Evolutionary conservation across 2,329 filamentous ascomycete species (phyloP).

Genomic region (Scopulariopsis brevicaulis): DNA sequence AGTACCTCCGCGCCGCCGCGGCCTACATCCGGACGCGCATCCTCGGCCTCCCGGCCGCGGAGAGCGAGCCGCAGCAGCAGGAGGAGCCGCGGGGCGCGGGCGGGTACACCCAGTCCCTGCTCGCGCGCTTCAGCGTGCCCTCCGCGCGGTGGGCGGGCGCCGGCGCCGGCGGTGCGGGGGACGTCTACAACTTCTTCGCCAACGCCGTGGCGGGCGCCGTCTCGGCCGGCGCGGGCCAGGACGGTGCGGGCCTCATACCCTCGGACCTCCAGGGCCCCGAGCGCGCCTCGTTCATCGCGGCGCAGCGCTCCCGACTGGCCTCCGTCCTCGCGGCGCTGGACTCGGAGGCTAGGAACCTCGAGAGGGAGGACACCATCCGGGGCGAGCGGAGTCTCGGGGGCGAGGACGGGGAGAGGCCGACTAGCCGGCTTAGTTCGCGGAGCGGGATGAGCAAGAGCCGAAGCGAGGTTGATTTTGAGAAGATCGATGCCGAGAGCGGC

Average conservation of each 20-base stretch:
- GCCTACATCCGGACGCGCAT: conserved; percentile 65
- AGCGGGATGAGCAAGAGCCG: conserved; percentile 65
- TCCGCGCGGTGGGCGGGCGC: conserved; percentile 43
- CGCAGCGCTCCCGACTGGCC: conserved; percentile 67
- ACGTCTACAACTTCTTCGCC: conserved; percentile 70
- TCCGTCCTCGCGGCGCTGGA: conserved; percentile 69
- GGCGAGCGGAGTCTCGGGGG: conserved; percentile 11
- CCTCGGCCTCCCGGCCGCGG: conserved; percentile 57
- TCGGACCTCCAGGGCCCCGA: conserved; percentile 49
- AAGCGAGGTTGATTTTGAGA: conserved; percentile 83
- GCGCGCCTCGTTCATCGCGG: conserved; percentile 64
- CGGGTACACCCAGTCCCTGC: conserved; percentile 67
- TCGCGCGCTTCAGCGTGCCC: conserved; percentile 80
- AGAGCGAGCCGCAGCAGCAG: conserved; percentile 21
- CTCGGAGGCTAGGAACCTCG: conserved; percentile 58
- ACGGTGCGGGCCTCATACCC: conserved; percentile 46
- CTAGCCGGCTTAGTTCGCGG: conserved; percentile 34
- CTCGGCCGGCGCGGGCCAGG: conserved; percentile 12
- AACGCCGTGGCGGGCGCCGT: conserved; percentile 58
- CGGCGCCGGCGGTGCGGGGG: conserved; percentile 24
- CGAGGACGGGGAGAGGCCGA: conserved; percentile 20
- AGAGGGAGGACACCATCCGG: conserved; percentile 20
- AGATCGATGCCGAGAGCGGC: conserved; percentile 66
- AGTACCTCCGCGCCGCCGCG: conserved; percentile 61
- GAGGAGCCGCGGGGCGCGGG: conserved; percentile 22